Conservation (phyloP, 306 rosid genomes). For the Psophocarpus tetragonolobus region DNA sequence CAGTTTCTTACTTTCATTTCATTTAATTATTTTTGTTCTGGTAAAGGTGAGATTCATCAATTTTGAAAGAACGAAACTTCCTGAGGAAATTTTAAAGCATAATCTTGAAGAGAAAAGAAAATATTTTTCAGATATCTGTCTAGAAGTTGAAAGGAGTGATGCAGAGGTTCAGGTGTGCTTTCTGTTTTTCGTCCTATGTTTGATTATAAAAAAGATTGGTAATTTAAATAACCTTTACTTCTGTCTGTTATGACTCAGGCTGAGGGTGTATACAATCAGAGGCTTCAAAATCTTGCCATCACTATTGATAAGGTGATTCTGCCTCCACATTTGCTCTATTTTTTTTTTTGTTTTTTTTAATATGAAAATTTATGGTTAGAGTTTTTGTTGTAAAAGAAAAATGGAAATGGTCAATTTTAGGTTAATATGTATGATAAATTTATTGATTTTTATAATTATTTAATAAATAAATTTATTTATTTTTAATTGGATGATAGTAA, state of each 20-base stretch:
- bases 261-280: neutral
- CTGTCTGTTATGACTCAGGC: neutral
- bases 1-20: neutral
- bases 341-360: no score
- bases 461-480: no score
- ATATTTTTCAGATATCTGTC: neutral
- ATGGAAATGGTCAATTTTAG: neutral
- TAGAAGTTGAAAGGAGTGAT: conserved; percentile 12
- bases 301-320: neutral
- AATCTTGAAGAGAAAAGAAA: conserved; percentile 3
- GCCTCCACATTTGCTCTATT: neutral
- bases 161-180: conserved; percentile 1
- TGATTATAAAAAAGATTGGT: no score
- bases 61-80: neutral
- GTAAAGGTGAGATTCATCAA: neutral
- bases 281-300: neutral
- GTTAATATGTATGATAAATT: no score
- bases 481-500: no score
- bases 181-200: neutral
- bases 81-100: conserved; percentile 1
- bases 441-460: no score
- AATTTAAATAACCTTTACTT: no score
- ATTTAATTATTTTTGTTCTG: no score
- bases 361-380: neutral
- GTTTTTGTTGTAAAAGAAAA: neutral